These are phyloP conservation scores for Wilhelminamyces savonicus DNA, from an alignment of 805 yeast species.

Conservation along the genomic window DNA sequence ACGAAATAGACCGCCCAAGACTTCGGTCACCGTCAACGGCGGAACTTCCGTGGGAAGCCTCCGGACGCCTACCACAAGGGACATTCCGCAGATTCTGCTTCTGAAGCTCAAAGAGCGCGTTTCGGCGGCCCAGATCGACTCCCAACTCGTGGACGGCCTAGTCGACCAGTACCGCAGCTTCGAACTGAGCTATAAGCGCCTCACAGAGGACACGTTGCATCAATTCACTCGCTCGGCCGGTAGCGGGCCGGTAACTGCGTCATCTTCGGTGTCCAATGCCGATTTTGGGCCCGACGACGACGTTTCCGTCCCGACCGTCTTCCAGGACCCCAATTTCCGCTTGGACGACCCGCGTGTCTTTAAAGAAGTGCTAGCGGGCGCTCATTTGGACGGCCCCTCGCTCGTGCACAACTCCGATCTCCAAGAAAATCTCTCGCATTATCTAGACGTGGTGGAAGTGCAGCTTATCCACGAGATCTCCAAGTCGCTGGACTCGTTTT, in stretches of 20 bases:
- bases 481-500: conserved; percentile 76
- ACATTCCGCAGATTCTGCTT: conserved; percentile 77
- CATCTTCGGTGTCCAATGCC: conserved; percentile 3
- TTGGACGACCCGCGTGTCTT: conserved; percentile 86
- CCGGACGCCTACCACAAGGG: conserved; percentile 66
- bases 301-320: conserved; percentile 56
- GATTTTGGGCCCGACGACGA: conserved; percentile 4
- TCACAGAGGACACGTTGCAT: conserved; percentile 32
- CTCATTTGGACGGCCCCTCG: conserved; percentile 33
- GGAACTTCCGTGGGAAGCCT: conserved; percentile 41
- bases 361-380: conserved; percentile 61
- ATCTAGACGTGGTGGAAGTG: conserved; percentile 79
- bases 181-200: conserved; percentile 29
- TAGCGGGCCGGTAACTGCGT: conserved; percentile 6
- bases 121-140: conserved; percentile 12
- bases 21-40: conserved; percentile 33
- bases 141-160: conserved; percentile 11
- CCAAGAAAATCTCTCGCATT: conserved; percentile 75
- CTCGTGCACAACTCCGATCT: conserved; percentile 49
- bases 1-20: conserved; percentile 23
- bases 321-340: conserved; percentile 60
- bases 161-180: conserved; percentile 26
- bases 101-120: conserved; percentile 22
- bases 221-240: conserved; percentile 19
- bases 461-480: conserved; percentile 79